These are phyloP conservation scores for Emmonsia crescens DNA, from an alignment of 2,329 filamentous ascomycete genomes.

Conservation along the genomic window DNA sequence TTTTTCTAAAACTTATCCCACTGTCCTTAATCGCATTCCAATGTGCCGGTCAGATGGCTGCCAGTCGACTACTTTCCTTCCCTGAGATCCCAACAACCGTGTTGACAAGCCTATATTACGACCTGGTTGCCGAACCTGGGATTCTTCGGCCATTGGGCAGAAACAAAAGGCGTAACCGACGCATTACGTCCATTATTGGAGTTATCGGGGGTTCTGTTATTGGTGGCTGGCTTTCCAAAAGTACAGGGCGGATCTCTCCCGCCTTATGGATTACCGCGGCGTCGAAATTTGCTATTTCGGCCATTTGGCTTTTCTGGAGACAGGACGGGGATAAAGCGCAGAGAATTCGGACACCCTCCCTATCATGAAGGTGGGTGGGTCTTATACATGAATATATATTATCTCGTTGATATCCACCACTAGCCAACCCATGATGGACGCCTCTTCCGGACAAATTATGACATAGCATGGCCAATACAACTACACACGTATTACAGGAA, in stretches of 20 bases:
- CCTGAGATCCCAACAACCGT: slow-evolving; percentile 38
- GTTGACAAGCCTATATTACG: slow-evolving; percentile 37
- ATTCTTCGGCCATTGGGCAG: slow-evolving; percentile 23
- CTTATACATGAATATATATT: neutral
- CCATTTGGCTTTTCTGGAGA: slow-evolving; percentile 32
- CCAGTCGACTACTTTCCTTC: slow-evolving; percentile 31
- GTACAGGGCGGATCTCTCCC: slow-evolving; percentile 32
- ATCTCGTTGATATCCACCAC: too few species aligned
- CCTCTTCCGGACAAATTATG: neutral
- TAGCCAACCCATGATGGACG: neutral
- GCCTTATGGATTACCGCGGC: slow-evolving; percentile 35
- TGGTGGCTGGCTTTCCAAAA: slow-evolving; percentile 34
- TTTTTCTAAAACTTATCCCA: slow-evolving; percentile 33
- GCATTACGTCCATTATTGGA: slow-evolving; percentile 27
- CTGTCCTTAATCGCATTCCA: slow-evolving; percentile 36
- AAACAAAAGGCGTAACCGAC: slow-evolving; percentile 31
- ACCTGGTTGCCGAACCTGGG: slow-evolving; percentile 34
- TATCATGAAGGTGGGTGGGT: neutral
- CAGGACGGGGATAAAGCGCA: neutral
- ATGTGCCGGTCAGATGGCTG: slow-evolving; percentile 34
- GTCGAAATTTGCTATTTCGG: slow-evolving; percentile 28
- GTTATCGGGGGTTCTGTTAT: slow-evolving; percentile 32
- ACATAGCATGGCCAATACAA: neutral
- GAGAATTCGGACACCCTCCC: neutral
- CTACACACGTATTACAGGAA: too few species aligned